A percentile compares a stretch with the other conserved stretches of the same genome.
These are phyloP conservation scores for Catharanthus roseus DNA, from an alignment of 257 asterid genomes.

Conservation along the genomic window DNA sequence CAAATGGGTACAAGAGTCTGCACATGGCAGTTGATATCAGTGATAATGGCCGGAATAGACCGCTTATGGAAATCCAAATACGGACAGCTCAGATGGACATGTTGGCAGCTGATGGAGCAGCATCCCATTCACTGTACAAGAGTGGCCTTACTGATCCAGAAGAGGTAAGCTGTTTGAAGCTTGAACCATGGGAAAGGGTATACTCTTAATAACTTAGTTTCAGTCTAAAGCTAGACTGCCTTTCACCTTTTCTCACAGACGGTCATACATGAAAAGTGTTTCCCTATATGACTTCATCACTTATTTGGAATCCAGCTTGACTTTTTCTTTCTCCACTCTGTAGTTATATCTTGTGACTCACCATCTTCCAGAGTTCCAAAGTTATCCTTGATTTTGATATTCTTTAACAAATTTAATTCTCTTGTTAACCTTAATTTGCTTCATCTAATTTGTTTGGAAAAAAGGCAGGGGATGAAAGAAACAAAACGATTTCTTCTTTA, in stretches of 20 bases:
- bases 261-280: background rate
- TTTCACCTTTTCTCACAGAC: background rate
- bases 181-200: background rate
- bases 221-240: background rate
- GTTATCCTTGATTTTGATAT: background rate
- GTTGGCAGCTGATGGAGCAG: conserved; percentile 86
- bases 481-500: background rate
- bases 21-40: conserved; percentile 87
- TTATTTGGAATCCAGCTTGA: background rate
- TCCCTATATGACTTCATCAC: background rate
- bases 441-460: background rate
- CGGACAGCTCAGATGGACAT: conserved; percentile 84
- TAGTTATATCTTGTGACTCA: background rate
- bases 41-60: conserved; percentile 42
- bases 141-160: conserved; percentile 87
- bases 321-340: background rate
- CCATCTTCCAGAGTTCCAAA: background rate
- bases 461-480: background rate
- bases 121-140: conserved; percentile 88
- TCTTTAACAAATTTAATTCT: no score
- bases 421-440: no score
- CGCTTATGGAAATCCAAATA: conserved; percentile 87
- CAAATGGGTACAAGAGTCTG: conserved; percentile 80
- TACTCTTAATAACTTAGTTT: background rate
- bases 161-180: conserved; percentile 45